A percentile compares a stretch with the other conserved stretches of the same genome.
Evolutionary conservation across 106 monocot species (phyloP).

Genomic region (Acanthochlamys bracteata): DNA sequence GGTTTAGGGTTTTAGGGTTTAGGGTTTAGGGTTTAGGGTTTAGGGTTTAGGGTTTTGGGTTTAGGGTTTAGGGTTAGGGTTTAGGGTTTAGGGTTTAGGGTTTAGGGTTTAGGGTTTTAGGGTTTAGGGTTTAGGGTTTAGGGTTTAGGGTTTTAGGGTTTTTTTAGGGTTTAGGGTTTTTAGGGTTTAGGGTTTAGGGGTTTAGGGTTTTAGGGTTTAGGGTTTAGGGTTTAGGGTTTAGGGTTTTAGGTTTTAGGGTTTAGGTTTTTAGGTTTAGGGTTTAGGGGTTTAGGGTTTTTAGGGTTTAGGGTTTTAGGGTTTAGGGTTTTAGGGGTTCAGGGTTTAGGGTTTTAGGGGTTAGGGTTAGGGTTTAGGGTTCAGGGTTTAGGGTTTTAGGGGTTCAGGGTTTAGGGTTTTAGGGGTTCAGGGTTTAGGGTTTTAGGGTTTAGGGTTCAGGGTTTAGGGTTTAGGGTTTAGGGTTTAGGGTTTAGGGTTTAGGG

Average conservation of each 20-base stretch:
- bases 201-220: constrained; percentile 12
- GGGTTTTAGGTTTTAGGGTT: constrained; percentile 15
- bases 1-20: background rate
- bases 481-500: constrained; percentile 12
- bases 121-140: constrained; percentile 13
- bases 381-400: constrained; percentile 20
- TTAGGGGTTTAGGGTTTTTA: constrained; percentile 14
- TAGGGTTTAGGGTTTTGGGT: background rate
- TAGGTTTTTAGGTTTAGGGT: constrained; percentile 19
- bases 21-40: background rate
- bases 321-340: constrained; percentile 13
- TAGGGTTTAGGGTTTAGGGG: constrained; percentile 14
- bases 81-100: constrained; percentile 11
- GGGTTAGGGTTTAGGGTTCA: constrained; percentile 16
- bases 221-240: constrained; percentile 18
- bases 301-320: constrained; percentile 10
- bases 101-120: constrained; percentile 15
- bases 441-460: constrained; percentile 17
- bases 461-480: constrained; percentile 14
- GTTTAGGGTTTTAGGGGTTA: constrained; percentile 17
- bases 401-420: constrained; percentile 20
- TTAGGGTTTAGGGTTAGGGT: constrained; percentile 3
- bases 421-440: constrained; percentile 20
- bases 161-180: constrained; percentile 12
- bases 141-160: constrained; percentile 18